These are phyloP conservation scores for Marasmius tenuissimus DNA, from an alignment of 1,284 basidiomycete species.

Conservation along the genomic window DNA sequence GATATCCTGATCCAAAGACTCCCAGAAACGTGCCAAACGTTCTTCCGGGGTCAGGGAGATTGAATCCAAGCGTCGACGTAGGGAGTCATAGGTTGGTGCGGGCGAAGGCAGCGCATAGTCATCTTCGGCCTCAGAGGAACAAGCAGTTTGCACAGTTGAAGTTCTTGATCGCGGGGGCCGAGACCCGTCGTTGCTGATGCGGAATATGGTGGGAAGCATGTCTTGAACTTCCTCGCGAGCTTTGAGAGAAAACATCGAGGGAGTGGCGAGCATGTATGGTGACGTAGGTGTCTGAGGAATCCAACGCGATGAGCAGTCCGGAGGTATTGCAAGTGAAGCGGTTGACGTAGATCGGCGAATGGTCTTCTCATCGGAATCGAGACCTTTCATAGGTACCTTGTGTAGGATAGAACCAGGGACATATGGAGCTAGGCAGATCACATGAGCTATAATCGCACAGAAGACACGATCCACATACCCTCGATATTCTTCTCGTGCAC, in stretches of 20 bases:
- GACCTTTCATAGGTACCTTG: too few species aligned
- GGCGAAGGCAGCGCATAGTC: conserved; percentile 1
- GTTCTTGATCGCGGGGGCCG: conserved; percentile 19
- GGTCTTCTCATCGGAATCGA: neutral
- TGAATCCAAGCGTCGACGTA: conserved; percentile 8
- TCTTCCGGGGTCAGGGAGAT: conserved; percentile 24
- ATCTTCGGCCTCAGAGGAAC: conserved; percentile 1
- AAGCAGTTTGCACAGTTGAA: neutral
- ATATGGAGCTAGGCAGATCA: neutral
- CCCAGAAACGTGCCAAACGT: conserved; percentile 33
- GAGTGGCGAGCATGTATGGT: neutral
- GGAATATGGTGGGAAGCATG: conserved; percentile 12
- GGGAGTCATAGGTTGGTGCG: conserved; percentile 12
- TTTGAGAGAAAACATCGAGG: conserved; percentile 11
- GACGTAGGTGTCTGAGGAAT: neutral
- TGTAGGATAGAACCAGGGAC: neutral
- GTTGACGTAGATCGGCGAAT: neutral
- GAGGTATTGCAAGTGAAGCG: neutral
- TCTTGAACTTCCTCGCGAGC: conserved; percentile 14
- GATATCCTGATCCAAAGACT: conserved; percentile 27
- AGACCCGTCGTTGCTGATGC: neutral
- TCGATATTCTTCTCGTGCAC: conserved; percentile 21
- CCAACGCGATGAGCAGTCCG: neutral
- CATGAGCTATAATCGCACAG: neutral
- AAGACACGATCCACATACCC: neutral